Evolutionary conservation across 768 basidiomycete species (phyloP), one percentile per base, ranked within the genome.

Genomic region (Leccinum subtestaceum): DNA sequence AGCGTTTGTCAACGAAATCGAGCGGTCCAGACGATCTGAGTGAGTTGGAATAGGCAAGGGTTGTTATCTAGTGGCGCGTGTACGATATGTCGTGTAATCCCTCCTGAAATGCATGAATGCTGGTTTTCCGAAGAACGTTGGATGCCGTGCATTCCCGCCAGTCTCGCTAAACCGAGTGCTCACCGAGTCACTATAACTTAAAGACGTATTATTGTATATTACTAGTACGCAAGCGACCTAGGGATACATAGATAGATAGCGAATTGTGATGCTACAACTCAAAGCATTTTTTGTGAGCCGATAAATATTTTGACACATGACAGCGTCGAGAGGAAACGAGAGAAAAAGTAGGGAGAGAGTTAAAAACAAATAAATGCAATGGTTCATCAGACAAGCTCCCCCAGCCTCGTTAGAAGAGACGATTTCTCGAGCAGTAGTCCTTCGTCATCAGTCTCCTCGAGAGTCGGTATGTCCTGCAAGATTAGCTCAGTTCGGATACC

Each of bases 1-100:
- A 29, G 91, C 91, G 4, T 93, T 93, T 72, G 71, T 88, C 59
- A 72, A 87, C 59, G 84, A 85, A 64, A 72, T 91, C 6, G 66
- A 63, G 43, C 86, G 86, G 63, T 45, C n/a, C 5, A 45, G 43
- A 45, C 43, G 11, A 45, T 45, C 43, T 19, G 43, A 45, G 19
- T 45, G n/a, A 19, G 11, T 15, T 36, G 13, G 27, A 19, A 19
- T 45, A 11, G 43, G 43, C n/a, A 43, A 43, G n/a, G n/a, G 9
- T 1, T 11, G 10, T 11, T 19, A 19, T 45, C 11, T 45, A 4
- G 10, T 19, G 43, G 43, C 43, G 47, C 23, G 23, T 48, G 47
- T 48, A 48, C 19, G 11, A 48, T 48, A 25, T 17, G 19, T 45
- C n/a, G n/a, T 45, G n/a, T 45, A 19, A 19, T 45, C 5, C 43